Evolutionary conservation across 768 basidiomycete species (phyloP).

Genomic region (Sporobolomyces pararoseus): DNA sequence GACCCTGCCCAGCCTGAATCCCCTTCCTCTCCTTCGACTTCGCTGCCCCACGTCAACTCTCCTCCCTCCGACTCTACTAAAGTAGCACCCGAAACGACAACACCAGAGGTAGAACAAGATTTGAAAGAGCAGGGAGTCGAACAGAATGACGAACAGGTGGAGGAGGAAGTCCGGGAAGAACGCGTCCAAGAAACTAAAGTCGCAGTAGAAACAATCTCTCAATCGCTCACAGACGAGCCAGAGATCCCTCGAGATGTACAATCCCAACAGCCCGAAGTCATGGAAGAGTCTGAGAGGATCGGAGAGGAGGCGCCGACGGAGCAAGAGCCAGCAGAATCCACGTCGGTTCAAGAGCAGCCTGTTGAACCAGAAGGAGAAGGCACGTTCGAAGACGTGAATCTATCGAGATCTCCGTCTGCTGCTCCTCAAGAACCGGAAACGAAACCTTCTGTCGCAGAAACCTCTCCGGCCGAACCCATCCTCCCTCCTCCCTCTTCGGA

Average conservation of each 20-base stretch:
- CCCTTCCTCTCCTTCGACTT: background rate
- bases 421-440: background rate
- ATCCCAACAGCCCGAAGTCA: too few species aligned
- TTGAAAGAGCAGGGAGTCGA: background rate
- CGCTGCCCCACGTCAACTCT: slow-evolving; percentile 8
- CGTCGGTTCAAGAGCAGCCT: background rate
- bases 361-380: background rate
- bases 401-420: slow-evolving; percentile 23
- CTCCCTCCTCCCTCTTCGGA: background rate
- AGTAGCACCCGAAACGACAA: background rate
- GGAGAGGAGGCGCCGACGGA: too few species aligned
- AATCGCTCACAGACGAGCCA: too few species aligned
- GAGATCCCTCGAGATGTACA: too few species aligned
- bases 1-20: background rate
- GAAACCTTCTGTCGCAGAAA: background rate
- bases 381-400: slow-evolving; percentile 30
- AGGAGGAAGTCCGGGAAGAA: background rate
- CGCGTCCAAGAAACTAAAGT: background rate
- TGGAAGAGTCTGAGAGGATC: too few species aligned
- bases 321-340: too few species aligned
- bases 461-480: background rate
- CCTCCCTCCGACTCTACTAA: background rate
- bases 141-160: background rate
- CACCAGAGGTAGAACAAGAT: background rate
- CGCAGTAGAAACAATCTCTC: background rate